Evolutionary conservation across 2,329 filamentous ascomycete species (phyloP), one percentile per base, ranked within the genome.

Genomic region (Scorias spongiosa): DNA sequence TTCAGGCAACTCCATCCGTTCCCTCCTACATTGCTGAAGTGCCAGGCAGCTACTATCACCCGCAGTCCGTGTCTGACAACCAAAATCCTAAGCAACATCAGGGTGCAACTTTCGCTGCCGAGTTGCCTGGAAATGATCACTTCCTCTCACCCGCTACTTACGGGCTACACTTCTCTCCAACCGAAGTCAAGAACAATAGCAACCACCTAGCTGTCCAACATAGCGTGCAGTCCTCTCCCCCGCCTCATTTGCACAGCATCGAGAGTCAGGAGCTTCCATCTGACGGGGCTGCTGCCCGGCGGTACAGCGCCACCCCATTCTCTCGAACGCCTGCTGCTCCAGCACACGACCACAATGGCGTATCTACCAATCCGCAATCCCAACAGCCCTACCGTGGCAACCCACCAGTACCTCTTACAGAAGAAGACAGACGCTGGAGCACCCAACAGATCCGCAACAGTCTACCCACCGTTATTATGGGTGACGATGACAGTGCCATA

Each of bases 21-120:
- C 17, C 43, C 52, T 46, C 55, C 47, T 28, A 63, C 57, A 60
- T 66, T 40, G 49, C 49, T 40, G 66, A 69, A 44, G 51, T 68
- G 2, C 63, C 63, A 9, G 66, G 65, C 43, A 63, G 65, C 32
- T 65, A 57, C 49, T 62, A 62, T 48, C 57, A 64, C 36, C 42
- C 53, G 10, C 51, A 60, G 2, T 58, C 32, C 32, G 9, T 36
- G 15, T 12, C 12, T 12, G 32, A 36, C 4, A 15, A 36, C 9
- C 32, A 36, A 60, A 20, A 49, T 49, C 9, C 57, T 54, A 29
- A 50, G 36, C 40, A 51, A 29, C 42, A 48, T 8, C 34, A 49
- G 34, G 42, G 44, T 37, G 38, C 49, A 36, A 47, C 47, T 12
- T 57, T 58, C 45, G 46, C 48, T 15, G 51, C 55, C 5, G 57